phyloP scores from a whole-genome alignment of 768 basidiomycete genomes.

The Panellus pusillus region DNA sequence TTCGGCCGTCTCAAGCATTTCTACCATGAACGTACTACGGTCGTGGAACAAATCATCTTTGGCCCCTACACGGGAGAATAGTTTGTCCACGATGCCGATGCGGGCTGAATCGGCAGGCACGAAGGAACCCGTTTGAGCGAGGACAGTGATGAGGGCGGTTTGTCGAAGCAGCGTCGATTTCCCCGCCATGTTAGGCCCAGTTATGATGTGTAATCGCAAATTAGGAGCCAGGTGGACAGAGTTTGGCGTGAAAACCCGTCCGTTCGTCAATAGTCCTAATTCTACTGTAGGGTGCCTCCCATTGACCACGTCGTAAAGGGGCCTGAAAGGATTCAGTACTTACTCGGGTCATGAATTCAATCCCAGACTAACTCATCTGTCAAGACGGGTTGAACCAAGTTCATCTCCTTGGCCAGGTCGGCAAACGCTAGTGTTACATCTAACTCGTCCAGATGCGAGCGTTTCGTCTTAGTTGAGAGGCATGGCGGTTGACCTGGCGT shows the following conservation, averaged over 20 bases:
- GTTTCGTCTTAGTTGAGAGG: constrained; percentile 64
- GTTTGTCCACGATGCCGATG: constrained; percentile 84
- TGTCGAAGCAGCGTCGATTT: constrained; percentile 94
- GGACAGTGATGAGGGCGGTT: constrained; percentile 82
- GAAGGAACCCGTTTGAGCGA: constrained; percentile 92
- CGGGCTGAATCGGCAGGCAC: constrained; percentile 84
- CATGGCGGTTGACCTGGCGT: constrained; percentile 60
- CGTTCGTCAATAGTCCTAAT: constrained; percentile 71
- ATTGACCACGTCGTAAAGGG: constrained; percentile 64
- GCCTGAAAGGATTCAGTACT: constrained; percentile 31
- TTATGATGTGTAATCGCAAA: constrained; percentile 77
- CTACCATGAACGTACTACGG: constrained; percentile 97
- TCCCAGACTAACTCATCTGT: constrained; percentile 58
- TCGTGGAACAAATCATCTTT: constrained; percentile 94
- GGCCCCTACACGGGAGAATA: constrained; percentile 95
- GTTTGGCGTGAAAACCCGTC: constrained; percentile 85
- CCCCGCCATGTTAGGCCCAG: constrained; percentile 95
- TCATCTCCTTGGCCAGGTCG: constrained; percentile 72
- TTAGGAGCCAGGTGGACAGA: constrained; percentile 59
- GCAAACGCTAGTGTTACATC: constrained; percentile 86
- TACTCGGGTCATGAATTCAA: background rate
- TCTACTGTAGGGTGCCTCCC: constrained; percentile 95
- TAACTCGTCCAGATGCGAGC: constrained; percentile 82
- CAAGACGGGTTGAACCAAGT: constrained; percentile 70
- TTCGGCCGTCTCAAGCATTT: constrained; percentile 92